These are phyloP conservation scores for Clohesyomyces aquaticus DNA, from an alignment of 495 filamentous ascomycete genomes.

Conservation along the genomic window DNA sequence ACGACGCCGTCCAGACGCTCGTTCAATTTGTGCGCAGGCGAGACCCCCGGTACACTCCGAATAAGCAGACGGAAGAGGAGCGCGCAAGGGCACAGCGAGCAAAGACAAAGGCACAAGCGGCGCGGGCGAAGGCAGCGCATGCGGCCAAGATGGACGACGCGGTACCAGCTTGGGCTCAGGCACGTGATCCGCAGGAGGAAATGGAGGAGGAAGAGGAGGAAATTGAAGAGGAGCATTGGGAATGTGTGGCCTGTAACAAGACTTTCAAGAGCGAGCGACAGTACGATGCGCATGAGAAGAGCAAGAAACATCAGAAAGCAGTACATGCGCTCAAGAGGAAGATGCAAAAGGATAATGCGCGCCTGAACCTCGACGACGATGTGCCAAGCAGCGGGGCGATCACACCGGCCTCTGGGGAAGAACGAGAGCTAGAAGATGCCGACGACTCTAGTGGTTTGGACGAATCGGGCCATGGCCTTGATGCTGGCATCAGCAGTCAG, in stretches of 20 bases:
- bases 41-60: constrained; percentile 77
- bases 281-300: constrained; percentile 90
- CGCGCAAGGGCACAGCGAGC: constrained; percentile 79
- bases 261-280: constrained; percentile 93
- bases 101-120: constrained; percentile 80
- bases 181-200: constrained; percentile 54
- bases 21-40: constrained; percentile 91
- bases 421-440: neutral
- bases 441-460: constrained; percentile 2
- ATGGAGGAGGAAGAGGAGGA: constrained; percentile 62
- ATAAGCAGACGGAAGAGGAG: constrained; percentile 74
- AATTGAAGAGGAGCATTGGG: constrained; percentile 62
- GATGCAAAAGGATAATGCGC: constrained; percentile 77
- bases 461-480: constrained; percentile 10
- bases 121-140: constrained; percentile 78
- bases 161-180: constrained; percentile 78
- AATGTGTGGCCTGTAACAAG: constrained; percentile 92
- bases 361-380: constrained; percentile 57
- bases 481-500: constrained; percentile 18
- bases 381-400: constrained; percentile 37
- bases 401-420: constrained; percentile 43
- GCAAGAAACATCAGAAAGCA: constrained; percentile 91
- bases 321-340: constrained; percentile 75
- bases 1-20: constrained; percentile 85
- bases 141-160: constrained; percentile 68